Base-by-base conservation (phyloP, 169 alveolate species). In the Besnoitia besnoiti region DNA sequence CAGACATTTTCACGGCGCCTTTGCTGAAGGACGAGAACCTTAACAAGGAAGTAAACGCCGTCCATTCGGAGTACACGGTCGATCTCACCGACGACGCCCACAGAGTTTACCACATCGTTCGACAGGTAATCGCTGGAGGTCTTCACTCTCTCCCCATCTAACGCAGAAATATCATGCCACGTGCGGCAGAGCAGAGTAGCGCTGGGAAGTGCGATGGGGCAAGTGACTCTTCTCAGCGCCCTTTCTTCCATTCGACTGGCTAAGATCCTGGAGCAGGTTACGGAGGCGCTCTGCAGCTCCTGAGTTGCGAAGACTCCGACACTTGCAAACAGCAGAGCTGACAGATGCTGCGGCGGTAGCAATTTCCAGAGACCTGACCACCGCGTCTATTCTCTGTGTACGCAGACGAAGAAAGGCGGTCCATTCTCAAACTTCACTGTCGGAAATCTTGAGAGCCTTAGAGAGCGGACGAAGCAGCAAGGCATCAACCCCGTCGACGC, bases 391-490 rank as follows among this genome's bases (percentile, higher is more conserved):
- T 44, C 12, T 77, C 59, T 39, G 55, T 35, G 49, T 39, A 3
- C n/a, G 16, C 46, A 73, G 82, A 73, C 82, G n/a, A 19, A 39
- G 0, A n/a, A 30, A 1, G 82, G 82, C 39, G 82, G 82, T n/a
- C 80, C 90, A 8, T 59, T 85, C 37, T 85, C 90, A 2, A 50
- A 51, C 51, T 85, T 85, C 40, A 24, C 90, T 80, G 90, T 85
- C 77, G 90, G 90, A 2, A 85, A 55, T 35, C 62, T 55, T 39
- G 80, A 85, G 77, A 85, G 90, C 55, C 90, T 85, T 37, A 14
- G 49, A 33, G 40, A 55, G 33, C 27, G 33, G 16, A 59, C 90
- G 33, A 35, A 35, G 51, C 33, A 19, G 37, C 77, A 55, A 35
- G 90, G 90, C 14, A n/a, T 85, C 37, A 80, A 85, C 55, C 37